These are phyloP conservation scores for Kodamaea alishanica DNA, from an alignment of 1,139 yeast species.

Conservation along the genomic window DNA sequence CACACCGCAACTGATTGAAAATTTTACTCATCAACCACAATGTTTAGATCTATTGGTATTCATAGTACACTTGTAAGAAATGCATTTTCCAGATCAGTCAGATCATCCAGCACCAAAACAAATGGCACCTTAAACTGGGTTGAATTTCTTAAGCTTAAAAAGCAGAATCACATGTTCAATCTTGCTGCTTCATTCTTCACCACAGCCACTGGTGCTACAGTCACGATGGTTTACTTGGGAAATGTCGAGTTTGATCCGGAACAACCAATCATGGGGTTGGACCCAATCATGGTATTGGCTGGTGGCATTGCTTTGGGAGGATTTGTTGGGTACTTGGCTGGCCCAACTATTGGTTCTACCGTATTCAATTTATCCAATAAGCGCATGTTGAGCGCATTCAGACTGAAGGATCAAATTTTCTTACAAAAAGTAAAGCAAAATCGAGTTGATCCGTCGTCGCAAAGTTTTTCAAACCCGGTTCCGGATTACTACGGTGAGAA, in stretches of 20 bases:
- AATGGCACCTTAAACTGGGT: conserved; percentile 55
- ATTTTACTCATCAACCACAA: neutral
- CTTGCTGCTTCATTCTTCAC: conserved; percentile 64
- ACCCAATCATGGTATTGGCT: conserved; percentile 74
- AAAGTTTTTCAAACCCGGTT: conserved; percentile 89
- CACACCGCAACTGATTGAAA: too few relatives aligned
- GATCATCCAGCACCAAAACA: conserved; percentile 16
- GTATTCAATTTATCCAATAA: conserved; percentile 58
- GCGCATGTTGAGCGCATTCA: conserved; percentile 44
- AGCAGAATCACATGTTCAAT: conserved; percentile 70
- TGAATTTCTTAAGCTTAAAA: conserved; percentile 71
- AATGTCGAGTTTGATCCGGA: conserved; percentile 86
- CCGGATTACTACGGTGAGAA: conserved; percentile 98
- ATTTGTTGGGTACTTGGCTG: conserved; percentile 73
- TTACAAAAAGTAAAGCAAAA: conserved; percentile 68
- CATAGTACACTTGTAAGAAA: conserved; percentile 6
- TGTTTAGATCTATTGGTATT: conserved; percentile 17
- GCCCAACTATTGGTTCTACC: conserved; percentile 76
- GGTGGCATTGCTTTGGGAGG: conserved; percentile 68
- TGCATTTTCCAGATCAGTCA: conserved; percentile 3
- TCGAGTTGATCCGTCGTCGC: conserved; percentile 92
- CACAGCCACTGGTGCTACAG: conserved; percentile 62
- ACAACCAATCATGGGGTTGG: conserved; percentile 80
- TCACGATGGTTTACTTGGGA: conserved; percentile 74
- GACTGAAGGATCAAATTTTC: conserved; percentile 66